A percentile compares a stretch with the other conserved stretches of the same genome.
phyloP scores from a whole-genome alignment of 208 protist species.

The Perkinsela sp. region DNA sequence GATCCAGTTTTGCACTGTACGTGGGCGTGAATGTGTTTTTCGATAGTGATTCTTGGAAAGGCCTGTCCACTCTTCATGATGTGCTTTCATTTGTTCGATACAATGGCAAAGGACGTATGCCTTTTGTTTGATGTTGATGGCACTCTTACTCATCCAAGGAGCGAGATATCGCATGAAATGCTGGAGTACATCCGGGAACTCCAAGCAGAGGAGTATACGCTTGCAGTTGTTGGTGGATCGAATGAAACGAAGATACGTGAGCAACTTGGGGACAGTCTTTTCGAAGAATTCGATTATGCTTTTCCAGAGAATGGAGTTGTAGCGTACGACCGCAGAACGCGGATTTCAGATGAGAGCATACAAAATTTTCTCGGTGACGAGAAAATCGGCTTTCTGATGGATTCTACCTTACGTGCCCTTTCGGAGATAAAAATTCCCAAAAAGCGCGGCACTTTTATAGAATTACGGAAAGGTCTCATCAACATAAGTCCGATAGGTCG shows the following conservation, averaged over 20 bases:
- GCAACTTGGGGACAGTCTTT: conserved; percentile 67
- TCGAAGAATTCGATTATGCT: conserved; percentile 80
- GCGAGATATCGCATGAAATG: conserved; percentile 57
- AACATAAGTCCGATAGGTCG: conserved; percentile 96
- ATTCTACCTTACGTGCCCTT: conserved; percentile 73
- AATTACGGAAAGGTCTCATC: conserved; percentile 95
- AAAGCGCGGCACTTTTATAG: conserved; percentile 95
- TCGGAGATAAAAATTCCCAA: conserved; percentile 87
- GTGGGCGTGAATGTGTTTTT: no score
- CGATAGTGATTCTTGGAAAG: no score
- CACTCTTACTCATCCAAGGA: conserved; percentile 51
- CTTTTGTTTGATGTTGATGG: conserved; percentile 86
- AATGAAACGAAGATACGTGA: conserved; percentile 90
- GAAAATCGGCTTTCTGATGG: conserved; percentile 71
- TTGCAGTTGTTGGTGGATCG: conserved; percentile 94
- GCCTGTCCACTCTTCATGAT: no score
- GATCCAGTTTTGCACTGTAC: no score
- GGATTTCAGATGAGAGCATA: conserved; percentile 13
- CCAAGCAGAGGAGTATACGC: conserved; percentile 31
- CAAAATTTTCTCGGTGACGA: conserved; percentile 67
- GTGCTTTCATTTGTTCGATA: conserved; percentile 3
- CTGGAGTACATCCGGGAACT: conserved; percentile 39
- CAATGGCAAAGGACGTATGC: conserved; percentile 13
- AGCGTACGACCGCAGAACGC: conserved; percentile 50
- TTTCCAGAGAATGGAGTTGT: conserved; percentile 95